Percentiles rank a stretch among this genome's conserved stretches.
These are phyloP conservation scores for Nakataea oryzae DNA, from an alignment of 2,329 filamentous ascomycete species.

Conservation along the genomic window DNA sequence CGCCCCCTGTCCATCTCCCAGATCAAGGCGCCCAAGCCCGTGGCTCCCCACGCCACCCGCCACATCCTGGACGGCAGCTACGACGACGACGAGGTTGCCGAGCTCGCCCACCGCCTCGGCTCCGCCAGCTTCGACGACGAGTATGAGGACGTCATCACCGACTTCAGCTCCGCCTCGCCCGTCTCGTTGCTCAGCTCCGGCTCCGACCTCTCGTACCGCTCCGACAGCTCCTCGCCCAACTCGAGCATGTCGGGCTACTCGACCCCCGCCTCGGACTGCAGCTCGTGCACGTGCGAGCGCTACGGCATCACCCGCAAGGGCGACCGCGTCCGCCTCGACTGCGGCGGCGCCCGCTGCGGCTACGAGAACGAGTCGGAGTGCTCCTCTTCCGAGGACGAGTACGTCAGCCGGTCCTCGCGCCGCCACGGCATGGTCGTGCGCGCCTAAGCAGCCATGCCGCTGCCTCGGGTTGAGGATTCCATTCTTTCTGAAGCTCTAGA, in stretches of 20 bases:
- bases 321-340: constrained; percentile 92
- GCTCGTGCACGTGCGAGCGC: constrained; percentile 84
- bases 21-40: constrained; percentile 84
- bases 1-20: constrained; percentile 79
- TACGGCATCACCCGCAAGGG: constrained; percentile 93
- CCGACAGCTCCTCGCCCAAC: constrained; percentile 63
- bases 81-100: constrained; percentile 66
- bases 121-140: constrained; percentile 44
- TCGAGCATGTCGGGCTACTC: constrained; percentile 70
- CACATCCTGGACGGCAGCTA: constrained; percentile 79
- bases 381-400: constrained; percentile 52
- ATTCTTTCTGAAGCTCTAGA: constrained; percentile 14
- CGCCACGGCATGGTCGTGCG: constrained; percentile 54
- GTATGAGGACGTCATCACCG: constrained; percentile 41
- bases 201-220: constrained; percentile 62
- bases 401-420: constrained; percentile 44
- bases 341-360: constrained; percentile 78
- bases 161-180: constrained; percentile 46
- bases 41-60: constrained; percentile 78
- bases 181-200: constrained; percentile 51
- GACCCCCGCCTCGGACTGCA: constrained; percentile 65
- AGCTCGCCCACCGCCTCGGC: constrained; percentile 56
- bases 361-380: constrained; percentile 64
- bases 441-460: constrained; percentile 14
- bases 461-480: constrained; percentile 15